Evolutionary conservation across 1,139 yeast species (phyloP).

Genomic region (Geotrichum macrosporum): DNA sequence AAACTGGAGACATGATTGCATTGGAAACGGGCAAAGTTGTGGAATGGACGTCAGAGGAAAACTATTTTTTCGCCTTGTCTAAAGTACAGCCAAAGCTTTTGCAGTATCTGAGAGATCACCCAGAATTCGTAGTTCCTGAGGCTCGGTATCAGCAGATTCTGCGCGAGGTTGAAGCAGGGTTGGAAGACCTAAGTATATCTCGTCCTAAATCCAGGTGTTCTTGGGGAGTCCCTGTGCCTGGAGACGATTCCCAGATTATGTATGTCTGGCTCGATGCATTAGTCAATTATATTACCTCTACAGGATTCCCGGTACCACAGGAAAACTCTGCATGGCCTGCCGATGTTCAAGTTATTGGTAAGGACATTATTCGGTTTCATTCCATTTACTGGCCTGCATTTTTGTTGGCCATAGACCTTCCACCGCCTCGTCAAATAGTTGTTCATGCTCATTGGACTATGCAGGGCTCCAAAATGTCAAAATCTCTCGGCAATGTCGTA

Average conservation of each 20-base stretch:
- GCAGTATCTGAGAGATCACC: conserved; percentile 44
- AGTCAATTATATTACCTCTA: conserved; percentile 72
- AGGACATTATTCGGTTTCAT: conserved; percentile 82
- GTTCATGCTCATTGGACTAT: conserved; percentile 96
- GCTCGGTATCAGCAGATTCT: conserved; percentile 54
- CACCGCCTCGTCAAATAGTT: conserved; percentile 65
- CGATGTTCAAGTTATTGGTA: conserved; percentile 76
- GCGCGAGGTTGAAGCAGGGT: conserved; percentile 50
- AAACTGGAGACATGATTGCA: conserved; percentile 48
- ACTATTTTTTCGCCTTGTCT: conserved; percentile 78
- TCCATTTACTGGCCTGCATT: conserved; percentile 94
- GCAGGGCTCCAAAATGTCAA: conserved; percentile 89
- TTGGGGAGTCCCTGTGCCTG: conserved; percentile 93
- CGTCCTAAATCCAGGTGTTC: conserved; percentile 70
- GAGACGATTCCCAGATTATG: conserved; percentile 68
- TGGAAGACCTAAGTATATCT: conserved; percentile 75
- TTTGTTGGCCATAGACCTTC: conserved; percentile 72
- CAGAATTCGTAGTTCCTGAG: conserved; percentile 59
- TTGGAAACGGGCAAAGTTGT: conserved; percentile 77
- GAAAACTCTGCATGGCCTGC: conserved; percentile 47
- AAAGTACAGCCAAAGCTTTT: conserved; percentile 55
- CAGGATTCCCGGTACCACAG: conserved; percentile 65
- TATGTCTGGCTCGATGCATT: conserved; percentile 98
- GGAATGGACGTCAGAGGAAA: conserved; percentile 68
- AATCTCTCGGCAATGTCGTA: conserved; percentile 90